These are phyloP conservation scores for Alternaria sp. DNA, from an alignment of 2,329 filamentous ascomycete genomes.

Conservation along the genomic window DNA sequence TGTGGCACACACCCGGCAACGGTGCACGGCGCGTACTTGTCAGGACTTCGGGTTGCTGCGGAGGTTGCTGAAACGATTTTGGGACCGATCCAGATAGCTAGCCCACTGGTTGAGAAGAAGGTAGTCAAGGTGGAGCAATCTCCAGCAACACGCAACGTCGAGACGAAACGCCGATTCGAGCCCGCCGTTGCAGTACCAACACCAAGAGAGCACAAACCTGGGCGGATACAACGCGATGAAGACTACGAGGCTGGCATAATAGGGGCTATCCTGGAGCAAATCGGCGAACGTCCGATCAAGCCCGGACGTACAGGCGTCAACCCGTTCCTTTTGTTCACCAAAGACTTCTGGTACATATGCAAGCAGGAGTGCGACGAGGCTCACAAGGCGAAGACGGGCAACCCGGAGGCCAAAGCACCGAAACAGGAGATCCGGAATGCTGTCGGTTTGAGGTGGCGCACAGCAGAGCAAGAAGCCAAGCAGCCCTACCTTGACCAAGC, in stretches of 20 bases:
- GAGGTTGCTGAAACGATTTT: conserved; percentile 83
- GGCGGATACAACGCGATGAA: conserved; percentile 43
- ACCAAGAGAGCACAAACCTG: conserved; percentile 30
- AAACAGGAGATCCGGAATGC: conserved; percentile 81
- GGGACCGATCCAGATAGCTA: conserved; percentile 77
- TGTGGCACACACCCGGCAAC: conserved; percentile 96
- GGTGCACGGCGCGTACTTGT: conserved; percentile 95
- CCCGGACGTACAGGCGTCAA: conserved; percentile 80
- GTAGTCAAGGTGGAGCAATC: conserved; percentile 40
- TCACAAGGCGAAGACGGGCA: conserved; percentile 70
- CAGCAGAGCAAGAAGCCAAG: conserved; percentile 73
- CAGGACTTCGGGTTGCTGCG: conserved; percentile 85
- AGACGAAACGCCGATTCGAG: conserved; percentile 39
- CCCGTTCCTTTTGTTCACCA: conserved; percentile 89
- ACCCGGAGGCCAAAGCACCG: conserved; percentile 71
- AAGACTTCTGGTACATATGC: conserved; percentile 70
- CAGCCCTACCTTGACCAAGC: conserved; percentile 81
- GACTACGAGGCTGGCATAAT: conserved; percentile 67
- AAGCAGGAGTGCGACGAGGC: conserved; percentile 73
- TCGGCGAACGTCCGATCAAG: conserved; percentile 78
- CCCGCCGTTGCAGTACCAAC: conserved; percentile 22
- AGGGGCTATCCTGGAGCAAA: conserved; percentile 63
- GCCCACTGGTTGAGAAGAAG: conserved; percentile 77
- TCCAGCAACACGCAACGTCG: conserved; percentile 22
- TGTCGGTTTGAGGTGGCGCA: conserved; percentile 90